Base-by-base conservation (phyloP, 2,329 filamentous ascomycete species). In the Tolypocladium inflatum region DNA sequence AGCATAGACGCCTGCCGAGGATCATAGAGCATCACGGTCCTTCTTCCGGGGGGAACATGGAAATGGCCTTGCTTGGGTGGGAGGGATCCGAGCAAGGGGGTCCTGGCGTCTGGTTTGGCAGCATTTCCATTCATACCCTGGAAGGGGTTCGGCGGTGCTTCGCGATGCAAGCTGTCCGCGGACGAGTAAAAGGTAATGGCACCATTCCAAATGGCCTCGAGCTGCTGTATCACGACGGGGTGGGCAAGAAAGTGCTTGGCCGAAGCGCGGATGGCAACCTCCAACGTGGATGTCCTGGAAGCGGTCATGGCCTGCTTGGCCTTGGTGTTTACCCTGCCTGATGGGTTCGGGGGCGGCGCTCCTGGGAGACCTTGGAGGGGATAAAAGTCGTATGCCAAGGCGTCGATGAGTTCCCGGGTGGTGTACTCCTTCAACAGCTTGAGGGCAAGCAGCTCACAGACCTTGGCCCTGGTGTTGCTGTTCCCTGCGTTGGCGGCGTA, bases 191-290 rank as follows among this genome's bases (percentile, higher is more conserved):
- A 97, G 63, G 94, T 91, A 63, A 97, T 94, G 21, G 89, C 93
- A 35, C 93, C 93, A 23, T 91, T 93, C 93, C 93, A 97, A 61
- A 97, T 96, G 51, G 91, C 92, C 72, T 97, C 91, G n/a, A 97
- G 79, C 69, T 97, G 92, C 71, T 95, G 91, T 10, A 97, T 88
- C 0, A 97, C 91, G 4, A 97, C 78, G 0, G 93, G 92, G 68
- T 97, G 92, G 10, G 93, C 89, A 6, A 97, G 79, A 65, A 97
- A 96, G 64, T 91, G 88, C 74, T 97, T 97, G 26, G 93, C 90
- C 62, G 92, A 92, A 23, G 92, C 91, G 64, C 91, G 86, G 66
- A 97, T 97, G 60, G 93, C 92, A 59, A 97, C 87, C 74, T 97
- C 93, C 38, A 97, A 82, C 9, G 92, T 92, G 10, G 92, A 97